Conservation (phyloP, 164 flowering plant genomes). For the Warburgia ugandensis region DNA sequence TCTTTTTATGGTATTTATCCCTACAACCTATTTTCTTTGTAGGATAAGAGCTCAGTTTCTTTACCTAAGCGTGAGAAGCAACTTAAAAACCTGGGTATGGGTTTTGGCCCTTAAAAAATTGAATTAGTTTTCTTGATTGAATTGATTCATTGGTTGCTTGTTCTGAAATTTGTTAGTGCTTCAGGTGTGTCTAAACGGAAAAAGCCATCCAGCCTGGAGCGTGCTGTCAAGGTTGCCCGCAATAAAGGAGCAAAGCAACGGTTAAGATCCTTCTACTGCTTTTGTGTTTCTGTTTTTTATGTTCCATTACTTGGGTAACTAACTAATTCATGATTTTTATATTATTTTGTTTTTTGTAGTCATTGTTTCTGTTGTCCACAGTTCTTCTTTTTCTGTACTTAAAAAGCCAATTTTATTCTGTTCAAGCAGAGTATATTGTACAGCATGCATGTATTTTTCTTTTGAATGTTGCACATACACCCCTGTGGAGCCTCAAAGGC, state of each 20-base stretch:
- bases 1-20: background rate
- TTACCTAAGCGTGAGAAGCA: conserved; percentile 72
- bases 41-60: conserved; percentile 57
- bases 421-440: too few species aligned
- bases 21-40: conserved; percentile 1
- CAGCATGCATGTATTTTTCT: too few species aligned
- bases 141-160: background rate
- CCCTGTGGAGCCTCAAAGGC: too few species aligned
- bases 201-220: conserved; percentile 46
- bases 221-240: conserved; percentile 48
- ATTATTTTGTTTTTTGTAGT: too few species aligned
- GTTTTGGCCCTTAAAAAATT: background rate
- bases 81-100: conserved; percentile 61
- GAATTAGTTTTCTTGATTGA: background rate
- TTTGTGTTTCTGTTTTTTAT: background rate
- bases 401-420: too few species aligned
- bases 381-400: too few species aligned
- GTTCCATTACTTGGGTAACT: too few species aligned
- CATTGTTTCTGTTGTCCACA: too few species aligned
- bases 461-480: too few species aligned
- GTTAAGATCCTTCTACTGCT: conserved; percentile 33
- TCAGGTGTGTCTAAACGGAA: conserved; percentile 69
- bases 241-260: conserved; percentile 52
- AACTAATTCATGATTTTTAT: too few species aligned
- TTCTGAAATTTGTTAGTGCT: conserved; percentile 5